These are phyloP conservation scores for Capillidium heterosporum DNA, from an alignment of 371 early-diverging fungal genomes.

Conservation along the genomic window DNA sequence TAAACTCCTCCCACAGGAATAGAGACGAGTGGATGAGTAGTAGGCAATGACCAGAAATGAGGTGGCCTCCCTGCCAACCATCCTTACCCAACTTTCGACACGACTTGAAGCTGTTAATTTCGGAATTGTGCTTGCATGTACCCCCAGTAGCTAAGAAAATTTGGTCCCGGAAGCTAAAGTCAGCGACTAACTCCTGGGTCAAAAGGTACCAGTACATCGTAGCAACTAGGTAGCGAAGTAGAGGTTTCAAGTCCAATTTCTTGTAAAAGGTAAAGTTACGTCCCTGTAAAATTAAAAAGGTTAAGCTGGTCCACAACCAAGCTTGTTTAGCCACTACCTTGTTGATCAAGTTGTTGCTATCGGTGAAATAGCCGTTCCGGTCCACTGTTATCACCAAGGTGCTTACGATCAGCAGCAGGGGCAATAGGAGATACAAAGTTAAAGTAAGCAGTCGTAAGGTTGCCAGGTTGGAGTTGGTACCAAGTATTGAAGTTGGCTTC, in stretches of 20 bases:
- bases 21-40: constrained; percentile 65
- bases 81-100: neutral
- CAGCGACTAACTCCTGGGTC: neutral
- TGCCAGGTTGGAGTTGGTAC: too few species aligned
- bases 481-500: too few species aligned
- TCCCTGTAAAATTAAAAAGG: neutral
- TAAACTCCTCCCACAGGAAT: constrained; percentile 53
- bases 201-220: constrained; percentile 2
- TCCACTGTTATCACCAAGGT: too few species aligned
- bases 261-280: neutral
- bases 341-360: constrained; percentile 2
- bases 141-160: constrained; percentile 6
- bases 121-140: neutral
- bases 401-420: too few species aligned
- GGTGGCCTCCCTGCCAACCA: constrained; percentile 54
- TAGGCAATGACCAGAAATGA: constrained; percentile 80
- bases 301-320: constrained; percentile 2
- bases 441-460: too few species aligned
- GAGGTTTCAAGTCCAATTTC: neutral
- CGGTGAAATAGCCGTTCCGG: neutral
- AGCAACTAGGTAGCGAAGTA: neutral
- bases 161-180: neutral
- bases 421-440: too few species aligned
- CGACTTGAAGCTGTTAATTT: neutral
- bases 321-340: constrained; percentile 5